These are phyloP conservation scores for Odontarrhena argentea DNA, from an alignment of 345 rosid genomes.

Conservation along the genomic window DNA sequence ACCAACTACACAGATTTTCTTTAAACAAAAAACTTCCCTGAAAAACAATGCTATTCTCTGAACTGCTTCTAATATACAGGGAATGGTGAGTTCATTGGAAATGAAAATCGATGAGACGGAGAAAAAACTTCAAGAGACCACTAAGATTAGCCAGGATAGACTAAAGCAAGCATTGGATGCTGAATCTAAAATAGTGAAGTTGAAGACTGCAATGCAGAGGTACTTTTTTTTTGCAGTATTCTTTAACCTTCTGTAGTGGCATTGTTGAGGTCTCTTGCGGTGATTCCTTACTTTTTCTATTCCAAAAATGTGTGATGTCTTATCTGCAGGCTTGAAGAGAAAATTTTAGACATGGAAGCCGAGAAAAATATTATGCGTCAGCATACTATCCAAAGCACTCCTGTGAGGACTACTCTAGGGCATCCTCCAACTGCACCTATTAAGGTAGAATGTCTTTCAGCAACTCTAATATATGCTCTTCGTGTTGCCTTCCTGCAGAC, in stretches of 20 bases:
- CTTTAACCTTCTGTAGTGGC: conserved; percentile 7
- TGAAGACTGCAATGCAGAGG: conserved; percentile 96
- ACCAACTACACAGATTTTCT: conserved; percentile 1
- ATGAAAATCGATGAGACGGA: conserved; percentile 88
- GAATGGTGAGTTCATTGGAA: conserved; percentile 77
- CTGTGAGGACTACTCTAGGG: conserved; percentile 58
- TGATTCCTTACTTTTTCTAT: conserved; percentile 11
- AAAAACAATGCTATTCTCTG: not conserved
- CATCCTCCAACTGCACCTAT: conserved; percentile 58
- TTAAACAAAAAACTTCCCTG: conserved; percentile 2
- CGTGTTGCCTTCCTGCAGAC: conserved; percentile 1
- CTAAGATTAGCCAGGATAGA: conserved; percentile 85
- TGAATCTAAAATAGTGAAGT: conserved; percentile 73
- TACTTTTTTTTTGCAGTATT: conserved; percentile 32
- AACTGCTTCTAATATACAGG: conserved; percentile 51
- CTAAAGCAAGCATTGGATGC: conserved; percentile 91
- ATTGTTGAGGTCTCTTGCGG: conserved; percentile 6
- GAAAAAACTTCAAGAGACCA: conserved; percentile 83
- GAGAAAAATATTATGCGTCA: conserved; percentile 86
- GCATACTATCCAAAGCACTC: conserved; percentile 57
- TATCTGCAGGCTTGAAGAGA: conserved; percentile 84
- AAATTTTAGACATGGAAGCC: conserved; percentile 75
- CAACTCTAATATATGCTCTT: conserved; percentile 17
- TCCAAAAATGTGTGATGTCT: conserved; percentile 18
- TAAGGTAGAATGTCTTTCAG: conserved; percentile 49